Conservation (phyloP, 495 filamentous ascomycete genomes). For the Neurospora sp. region DNA sequence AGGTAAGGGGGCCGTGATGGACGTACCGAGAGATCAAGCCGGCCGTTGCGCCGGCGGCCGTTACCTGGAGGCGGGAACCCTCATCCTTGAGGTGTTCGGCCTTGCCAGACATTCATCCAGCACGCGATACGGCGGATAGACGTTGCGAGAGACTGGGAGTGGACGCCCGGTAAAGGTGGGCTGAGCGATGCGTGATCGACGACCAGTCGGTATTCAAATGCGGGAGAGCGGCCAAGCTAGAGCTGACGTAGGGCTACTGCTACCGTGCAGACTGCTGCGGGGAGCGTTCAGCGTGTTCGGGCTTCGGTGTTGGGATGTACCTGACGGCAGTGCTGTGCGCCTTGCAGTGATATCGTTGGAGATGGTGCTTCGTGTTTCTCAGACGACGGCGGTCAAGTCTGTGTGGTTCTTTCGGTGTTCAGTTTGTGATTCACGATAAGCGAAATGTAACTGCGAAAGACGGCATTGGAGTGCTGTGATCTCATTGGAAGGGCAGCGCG, state of each 20-base stretch:
- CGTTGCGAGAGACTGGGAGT: neutral
- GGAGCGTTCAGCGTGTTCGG: neutral
- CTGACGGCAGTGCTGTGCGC: neutral
- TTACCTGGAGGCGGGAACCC: conserved; percentile 75
- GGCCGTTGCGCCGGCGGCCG: conserved; percentile 74
- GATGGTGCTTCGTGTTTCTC: neutral
- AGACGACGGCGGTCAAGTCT: neutral
- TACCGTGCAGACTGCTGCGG: neutral
- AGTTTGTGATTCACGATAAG: neutral
- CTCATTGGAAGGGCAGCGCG: neutral
- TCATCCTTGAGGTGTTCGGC: conserved; percentile 77
- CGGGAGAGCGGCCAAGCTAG: neutral
- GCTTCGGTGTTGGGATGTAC: neutral
- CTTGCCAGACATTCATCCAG: conserved; percentile 25
- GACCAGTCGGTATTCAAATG: neutral
- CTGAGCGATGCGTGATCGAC: neutral
- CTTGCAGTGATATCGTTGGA: neutral
- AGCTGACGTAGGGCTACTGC: neutral
- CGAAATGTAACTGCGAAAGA: neutral
- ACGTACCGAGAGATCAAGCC: conserved; percentile 87
- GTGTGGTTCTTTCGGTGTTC: neutral
- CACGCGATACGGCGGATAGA: neutral
- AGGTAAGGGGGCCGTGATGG: conserved; percentile 36
- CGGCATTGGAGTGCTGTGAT: neutral
- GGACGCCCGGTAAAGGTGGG: neutral